Conservation (phyloP, 305 asterid genomes). For the Rubia balearica region DNA sequence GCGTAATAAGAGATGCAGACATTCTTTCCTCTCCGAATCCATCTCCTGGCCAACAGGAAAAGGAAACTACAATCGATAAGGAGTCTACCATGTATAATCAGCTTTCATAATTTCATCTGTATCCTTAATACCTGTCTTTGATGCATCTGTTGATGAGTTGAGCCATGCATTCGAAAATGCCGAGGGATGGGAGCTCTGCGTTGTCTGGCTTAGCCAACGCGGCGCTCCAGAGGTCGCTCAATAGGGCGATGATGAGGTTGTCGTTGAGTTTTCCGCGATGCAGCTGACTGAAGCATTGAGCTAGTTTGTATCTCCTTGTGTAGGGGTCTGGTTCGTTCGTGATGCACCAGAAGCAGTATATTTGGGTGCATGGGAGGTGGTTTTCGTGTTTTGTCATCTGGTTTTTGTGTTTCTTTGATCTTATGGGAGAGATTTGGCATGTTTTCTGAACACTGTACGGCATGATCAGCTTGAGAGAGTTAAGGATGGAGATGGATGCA, state of each 20-base stretch:
- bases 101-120: too few species aligned
- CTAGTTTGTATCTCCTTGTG: constrained; percentile 17
- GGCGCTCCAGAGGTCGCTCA: constrained; percentile 23
- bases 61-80: too few species aligned
- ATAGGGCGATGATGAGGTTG: constrained; percentile 11
- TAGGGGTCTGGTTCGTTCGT: constrained; percentile 22
- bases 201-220: constrained; percentile 30
- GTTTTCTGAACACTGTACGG: neutral
- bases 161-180: constrained; percentile 30
- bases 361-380: constrained; percentile 12
- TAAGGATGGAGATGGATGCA: neutral
- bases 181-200: constrained; percentile 24
- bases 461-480: constrained; percentile 1
- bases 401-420: constrained; percentile 7
- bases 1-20: constrained; percentile 30
- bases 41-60: neutral
- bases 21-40: constrained; percentile 25
- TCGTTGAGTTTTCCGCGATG: constrained; percentile 19
- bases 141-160: constrained; percentile 23
- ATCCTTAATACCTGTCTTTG: constrained; percentile 2
- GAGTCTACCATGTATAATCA: too few species aligned
- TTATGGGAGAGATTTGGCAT: constrained; percentile 10
- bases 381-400: neutral
- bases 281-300: constrained; percentile 21
- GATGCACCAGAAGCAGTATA: constrained; percentile 22